These are phyloP conservation scores for Neurospora sp. DNA, from an alignment of 495 filamentous ascomycete genomes.

Conservation along the genomic window DNA sequence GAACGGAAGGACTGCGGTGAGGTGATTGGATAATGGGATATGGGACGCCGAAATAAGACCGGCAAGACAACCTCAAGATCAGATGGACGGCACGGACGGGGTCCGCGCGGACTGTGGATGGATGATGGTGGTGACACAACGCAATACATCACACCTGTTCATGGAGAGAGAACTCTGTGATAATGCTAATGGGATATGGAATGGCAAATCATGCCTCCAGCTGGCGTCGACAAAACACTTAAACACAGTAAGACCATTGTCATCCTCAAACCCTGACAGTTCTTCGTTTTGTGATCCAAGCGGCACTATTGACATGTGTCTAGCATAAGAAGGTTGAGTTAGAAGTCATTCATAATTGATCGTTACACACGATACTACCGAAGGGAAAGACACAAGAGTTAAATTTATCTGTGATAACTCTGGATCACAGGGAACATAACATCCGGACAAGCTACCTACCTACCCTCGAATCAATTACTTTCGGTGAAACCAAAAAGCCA, in stretches of 20 bases:
- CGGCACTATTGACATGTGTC: too few species aligned
- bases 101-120: not conserved
- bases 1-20: not conserved
- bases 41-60: too few species aligned
- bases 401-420: not conserved
- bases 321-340: too few species aligned
- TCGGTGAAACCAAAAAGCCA: not conserved
- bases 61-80: not conserved
- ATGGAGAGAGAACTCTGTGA: not conserved
- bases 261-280: too few species aligned
- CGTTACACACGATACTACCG: too few species aligned
- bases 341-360: too few species aligned
- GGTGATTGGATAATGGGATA: too few species aligned
- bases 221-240: too few species aligned
- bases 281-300: too few species aligned
- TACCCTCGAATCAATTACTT: not conserved
- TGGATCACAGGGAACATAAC: not conserved
- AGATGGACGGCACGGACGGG: not conserved
- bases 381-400: too few species aligned
- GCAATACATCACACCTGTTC: not conserved
- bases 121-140: not conserved
- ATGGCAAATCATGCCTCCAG: too few species aligned
- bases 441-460: not conserved
- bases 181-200: not conserved
- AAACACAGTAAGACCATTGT: too few species aligned